These are phyloP conservation scores for Closterium sp. DNA, from an alignment of 139 green algal species.

Conservation along the genomic window DNA sequence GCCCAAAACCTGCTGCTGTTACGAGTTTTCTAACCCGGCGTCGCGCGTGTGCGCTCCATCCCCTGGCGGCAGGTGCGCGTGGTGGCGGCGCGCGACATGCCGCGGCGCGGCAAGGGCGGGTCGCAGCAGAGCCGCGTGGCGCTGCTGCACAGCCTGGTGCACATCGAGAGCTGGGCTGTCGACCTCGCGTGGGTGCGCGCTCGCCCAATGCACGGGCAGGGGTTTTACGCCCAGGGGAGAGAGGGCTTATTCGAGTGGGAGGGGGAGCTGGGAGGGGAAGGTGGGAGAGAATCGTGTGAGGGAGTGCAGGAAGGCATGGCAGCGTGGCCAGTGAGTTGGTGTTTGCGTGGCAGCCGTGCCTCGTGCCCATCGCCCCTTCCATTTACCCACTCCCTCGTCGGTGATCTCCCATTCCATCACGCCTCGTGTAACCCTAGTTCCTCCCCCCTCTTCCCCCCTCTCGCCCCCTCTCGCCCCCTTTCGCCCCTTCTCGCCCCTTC, in stretches of 20 bases:
- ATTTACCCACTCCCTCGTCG: neutral
- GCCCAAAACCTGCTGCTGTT: neutral
- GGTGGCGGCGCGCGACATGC: conserved; percentile 14
- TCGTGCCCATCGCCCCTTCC: neutral
- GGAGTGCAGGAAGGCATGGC: too few relatives aligned
- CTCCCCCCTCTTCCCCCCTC: neutral
- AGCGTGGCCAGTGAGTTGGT: too few relatives aligned
- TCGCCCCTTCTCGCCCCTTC: neutral
- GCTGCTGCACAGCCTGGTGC: conserved; percentile 50
- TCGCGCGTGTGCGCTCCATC: conserved; percentile 1
- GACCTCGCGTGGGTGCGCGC: conserved; percentile 51
- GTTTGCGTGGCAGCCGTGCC: too few relatives aligned
- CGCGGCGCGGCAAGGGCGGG: conserved; percentile 37
- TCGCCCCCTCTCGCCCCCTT: neutral
- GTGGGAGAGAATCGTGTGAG: too few relatives aligned
- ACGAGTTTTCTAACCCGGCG: neutral
- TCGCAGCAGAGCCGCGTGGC: conserved; percentile 33
- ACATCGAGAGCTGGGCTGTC: conserved; percentile 57
- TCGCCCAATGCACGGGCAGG: neutral
- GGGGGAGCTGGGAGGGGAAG: neutral
- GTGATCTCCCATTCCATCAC: neutral
- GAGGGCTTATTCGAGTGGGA: neutral
- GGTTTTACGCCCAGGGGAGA: too few relatives aligned
- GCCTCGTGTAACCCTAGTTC: too few relatives aligned
- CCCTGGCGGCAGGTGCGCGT: conserved; percentile 29